phyloP scores from a whole-genome alignment of 805 yeast species.

The Lipomyces chichibuensis region DNA sequence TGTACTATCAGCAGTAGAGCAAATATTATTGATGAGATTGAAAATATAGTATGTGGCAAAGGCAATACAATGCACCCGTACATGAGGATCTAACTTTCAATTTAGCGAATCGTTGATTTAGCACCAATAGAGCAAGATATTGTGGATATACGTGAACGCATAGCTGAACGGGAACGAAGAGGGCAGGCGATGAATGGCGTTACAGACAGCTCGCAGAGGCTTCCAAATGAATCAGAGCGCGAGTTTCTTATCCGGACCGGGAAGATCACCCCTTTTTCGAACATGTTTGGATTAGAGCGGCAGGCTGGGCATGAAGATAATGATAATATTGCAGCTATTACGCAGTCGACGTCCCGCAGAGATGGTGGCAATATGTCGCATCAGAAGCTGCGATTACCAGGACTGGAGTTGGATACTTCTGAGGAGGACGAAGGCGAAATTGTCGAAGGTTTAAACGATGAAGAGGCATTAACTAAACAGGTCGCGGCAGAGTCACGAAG shows the following conservation, averaged over 20 bases:
- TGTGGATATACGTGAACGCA: constrained; percentile 58
- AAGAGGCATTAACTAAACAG: constrained; percentile 6
- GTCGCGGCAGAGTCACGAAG: constrained; percentile 7
- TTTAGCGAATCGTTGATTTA: constrained; percentile 50
- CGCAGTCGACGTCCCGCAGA: constrained; percentile 1
- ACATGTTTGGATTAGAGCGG: constrained; percentile 59
- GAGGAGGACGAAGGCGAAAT: constrained; percentile 37
- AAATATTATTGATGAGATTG: constrained; percentile 57
- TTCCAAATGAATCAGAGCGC: constrained; percentile 74
- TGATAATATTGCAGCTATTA: background rate
- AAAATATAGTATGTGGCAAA: constrained; percentile 44
- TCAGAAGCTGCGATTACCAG: constrained; percentile 33
- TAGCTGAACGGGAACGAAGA: constrained; percentile 43
- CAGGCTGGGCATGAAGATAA: constrained; percentile 41
- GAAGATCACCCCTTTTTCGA: constrained; percentile 90
- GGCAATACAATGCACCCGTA: constrained; percentile 31
- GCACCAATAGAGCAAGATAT: constrained; percentile 62
- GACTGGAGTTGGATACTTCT: constrained; percentile 34
- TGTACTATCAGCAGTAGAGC: constrained; percentile 69
- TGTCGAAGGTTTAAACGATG: constrained; percentile 40
- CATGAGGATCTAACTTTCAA: background rate
- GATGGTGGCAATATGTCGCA: constrained; percentile 21
- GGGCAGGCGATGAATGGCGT: constrained; percentile 23
- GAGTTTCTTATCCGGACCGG: constrained; percentile 88
- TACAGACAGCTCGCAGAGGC: constrained; percentile 42